Conservation (phyloP, 1,284 basidiomycete species). For the Mycena citricolor region DNA sequence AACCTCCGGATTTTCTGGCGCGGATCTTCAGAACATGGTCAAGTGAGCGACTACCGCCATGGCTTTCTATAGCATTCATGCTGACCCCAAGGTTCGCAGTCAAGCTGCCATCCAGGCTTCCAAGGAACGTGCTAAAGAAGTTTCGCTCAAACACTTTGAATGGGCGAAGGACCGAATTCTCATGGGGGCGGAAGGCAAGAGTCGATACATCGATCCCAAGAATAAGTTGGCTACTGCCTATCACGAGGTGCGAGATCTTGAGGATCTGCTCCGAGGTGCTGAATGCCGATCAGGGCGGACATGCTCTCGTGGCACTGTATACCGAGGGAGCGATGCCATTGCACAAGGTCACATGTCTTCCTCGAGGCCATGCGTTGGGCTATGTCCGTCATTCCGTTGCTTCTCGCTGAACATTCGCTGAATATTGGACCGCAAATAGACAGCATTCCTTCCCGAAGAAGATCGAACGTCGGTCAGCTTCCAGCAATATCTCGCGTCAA, state of each 20-base stretch:
- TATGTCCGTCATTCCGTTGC: slow-evolving; percentile 53
- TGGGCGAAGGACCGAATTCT: slow-evolving; percentile 97
- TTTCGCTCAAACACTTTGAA: slow-evolving; percentile 84
- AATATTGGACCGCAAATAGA: slow-evolving; percentile 45
- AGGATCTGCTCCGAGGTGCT: slow-evolving; percentile 22
- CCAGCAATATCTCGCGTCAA: slow-evolving; percentile 73
- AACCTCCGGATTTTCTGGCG: slow-evolving; percentile 89
- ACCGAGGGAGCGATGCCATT: slow-evolving; percentile 92
- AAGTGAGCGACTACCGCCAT: slow-evolving; percentile 56
- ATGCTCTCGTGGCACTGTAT: slow-evolving; percentile 87
- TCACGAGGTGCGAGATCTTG: slow-evolving; percentile 66
- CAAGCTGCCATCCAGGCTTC: slow-evolving; percentile 92
- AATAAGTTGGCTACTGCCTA: slow-evolving; percentile 88
- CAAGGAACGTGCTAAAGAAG: slow-evolving; percentile 72
- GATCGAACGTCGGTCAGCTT: slow-evolving; percentile 73
- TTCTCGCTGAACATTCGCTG: slow-evolving; percentile 15
- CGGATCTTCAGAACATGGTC: slow-evolving; percentile 91
- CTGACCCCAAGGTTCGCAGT: slow-evolving; percentile 11
- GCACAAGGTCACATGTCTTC: slow-evolving; percentile 95
- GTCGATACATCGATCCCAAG: slow-evolving; percentile 82
- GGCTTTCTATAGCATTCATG: slow-evolving; percentile 8
- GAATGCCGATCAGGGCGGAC: slow-evolving; percentile 65
- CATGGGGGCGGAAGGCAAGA: slow-evolving; percentile 93
- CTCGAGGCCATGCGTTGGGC: slow-evolving; percentile 89
- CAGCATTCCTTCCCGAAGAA: slow-evolving; percentile 82